Base-by-base conservation (phyloP, 768 basidiomycete genomes). In the Panaeolus cyanescens region DNA sequence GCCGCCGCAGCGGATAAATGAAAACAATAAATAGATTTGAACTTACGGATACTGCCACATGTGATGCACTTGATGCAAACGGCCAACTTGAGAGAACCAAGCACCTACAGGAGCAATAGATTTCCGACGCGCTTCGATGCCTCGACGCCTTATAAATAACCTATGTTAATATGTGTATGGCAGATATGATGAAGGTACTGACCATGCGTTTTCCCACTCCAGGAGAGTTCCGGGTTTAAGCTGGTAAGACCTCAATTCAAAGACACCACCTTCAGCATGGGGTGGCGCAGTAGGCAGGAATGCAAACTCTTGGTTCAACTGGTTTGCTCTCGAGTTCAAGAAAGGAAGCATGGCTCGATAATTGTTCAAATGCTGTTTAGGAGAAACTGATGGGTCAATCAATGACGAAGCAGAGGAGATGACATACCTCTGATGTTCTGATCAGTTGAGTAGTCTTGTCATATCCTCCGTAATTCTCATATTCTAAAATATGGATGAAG, bases 151-250 rank as follows among this genome's bases (percentile, higher is more conserved):
- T 34, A 17, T 30, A 56, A 58, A 61, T 19, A n/a, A 55, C 20
- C 53, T 12, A 63, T 39, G 59, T 58, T 33, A 54, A 32, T 19
- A 59, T 19, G 60, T 60, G 56, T 50, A 12, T 28, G 25, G 30
- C 34, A 62, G 59, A n/a, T 22, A 22, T 59, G 12, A 32, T 40
- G 12, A 25, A 12, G 20, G 39, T 20, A 68, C 83, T 54, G 33
- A 95, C 95, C 97, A 99, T 62, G 93, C 84, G 59, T 86, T 82
- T 71, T 99, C 97, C 97, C 97, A 99, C 69, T 99, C 95, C 58
- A 99, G 76, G 57, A 99, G 80, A 6, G 90, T 88, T 7, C 97
- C 97, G 4, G 96, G 93, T 68, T 90, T 87, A 60, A 97, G 76
- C 71, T 87, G 87, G 76, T 99, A 99, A 34, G 84, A 87, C 67